A percentile compares a stretch with the other conserved stretches of the same genome.
Evolutionary conservation across 495 filamentous ascomycete genomes (phyloP).

Genomic region (Tetracladium marchalianum): DNA sequence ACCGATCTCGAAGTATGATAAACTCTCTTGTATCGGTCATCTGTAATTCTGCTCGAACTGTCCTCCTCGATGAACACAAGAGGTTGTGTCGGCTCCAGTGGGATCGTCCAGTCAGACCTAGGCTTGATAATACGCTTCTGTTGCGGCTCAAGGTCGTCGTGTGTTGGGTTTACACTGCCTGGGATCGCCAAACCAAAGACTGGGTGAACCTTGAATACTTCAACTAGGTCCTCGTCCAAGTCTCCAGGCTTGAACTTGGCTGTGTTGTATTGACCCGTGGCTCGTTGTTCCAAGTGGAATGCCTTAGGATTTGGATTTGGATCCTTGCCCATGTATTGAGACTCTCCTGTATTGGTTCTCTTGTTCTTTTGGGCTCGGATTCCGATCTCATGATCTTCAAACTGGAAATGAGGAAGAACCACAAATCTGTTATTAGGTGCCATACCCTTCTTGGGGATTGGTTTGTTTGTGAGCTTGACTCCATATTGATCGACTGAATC

Average conservation of each 20-base stretch:
- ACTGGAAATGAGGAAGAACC: constrained; percentile 2
- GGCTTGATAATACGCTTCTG: not conserved
- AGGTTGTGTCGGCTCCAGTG: constrained; percentile 2
- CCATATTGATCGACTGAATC: constrained; percentile 7
- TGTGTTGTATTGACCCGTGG: constrained; percentile 6
- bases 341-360: constrained; percentile 1
- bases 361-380: constrained; percentile 7
- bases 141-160: not conserved
- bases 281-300: constrained; percentile 11
- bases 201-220: constrained; percentile 11
- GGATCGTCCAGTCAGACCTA: constrained; percentile 1
- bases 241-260: constrained; percentile 12
- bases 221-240: constrained; percentile 11
- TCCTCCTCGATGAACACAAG: constrained; percentile 4
- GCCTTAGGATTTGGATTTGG: constrained; percentile 10
- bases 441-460: constrained; percentile 1
- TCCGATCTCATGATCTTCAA: constrained; percentile 17
- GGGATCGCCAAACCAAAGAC: constrained; percentile 10
- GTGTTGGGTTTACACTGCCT: constrained; percentile 7
- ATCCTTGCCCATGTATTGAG: constrained; percentile 2
- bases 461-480: constrained; percentile 9
- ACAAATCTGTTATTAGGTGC: constrained; percentile 10
- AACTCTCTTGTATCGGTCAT: not conserved
- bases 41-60: not conserved
- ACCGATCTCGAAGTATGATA: not conserved